phyloP scores from a whole-genome alignment of 2,329 filamentous ascomycete species.

The Xylogone sp. region DNA sequence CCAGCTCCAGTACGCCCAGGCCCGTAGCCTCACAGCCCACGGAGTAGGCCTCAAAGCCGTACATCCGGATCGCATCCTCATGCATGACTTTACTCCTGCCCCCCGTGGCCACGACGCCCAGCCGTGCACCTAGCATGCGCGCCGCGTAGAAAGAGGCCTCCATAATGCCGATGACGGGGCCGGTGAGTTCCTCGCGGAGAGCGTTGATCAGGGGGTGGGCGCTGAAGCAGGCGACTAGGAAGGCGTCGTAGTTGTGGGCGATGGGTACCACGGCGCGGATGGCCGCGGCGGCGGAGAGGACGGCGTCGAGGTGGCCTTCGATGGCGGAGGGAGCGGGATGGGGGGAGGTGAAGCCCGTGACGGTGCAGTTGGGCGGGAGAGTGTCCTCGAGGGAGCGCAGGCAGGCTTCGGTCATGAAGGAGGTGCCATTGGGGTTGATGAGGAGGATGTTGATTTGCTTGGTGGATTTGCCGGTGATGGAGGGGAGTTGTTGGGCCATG shows the following conservation, averaged over 20 bases:
- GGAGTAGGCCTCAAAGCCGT: slow-evolving; percentile 51
- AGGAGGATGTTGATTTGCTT: slow-evolving; percentile 36
- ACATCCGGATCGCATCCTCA: slow-evolving; percentile 62
- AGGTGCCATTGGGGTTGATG: slow-evolving; percentile 44
- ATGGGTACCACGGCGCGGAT: slow-evolving; percentile 41
- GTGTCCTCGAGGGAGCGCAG: slow-evolving; percentile 37
- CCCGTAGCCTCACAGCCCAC: slow-evolving; percentile 52
- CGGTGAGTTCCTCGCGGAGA: slow-evolving; percentile 44
- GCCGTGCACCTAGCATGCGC: slow-evolving; percentile 50
- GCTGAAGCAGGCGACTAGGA: slow-evolving; percentile 84
- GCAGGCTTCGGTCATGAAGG: slow-evolving; percentile 43
- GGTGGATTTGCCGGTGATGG: slow-evolving; percentile 22
- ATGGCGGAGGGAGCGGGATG: slow-evolving; percentile 45
- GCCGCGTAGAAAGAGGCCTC: slow-evolving; percentile 61
- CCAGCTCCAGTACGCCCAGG: slow-evolving; percentile 74
- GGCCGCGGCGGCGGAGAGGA: slow-evolving; percentile 45
- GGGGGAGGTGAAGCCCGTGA: slow-evolving; percentile 48
- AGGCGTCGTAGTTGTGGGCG: slow-evolving; percentile 53
- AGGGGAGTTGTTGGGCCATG: slow-evolving; percentile 13
- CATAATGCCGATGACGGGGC: slow-evolving; percentile 75
- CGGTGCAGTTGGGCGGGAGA: slow-evolving; percentile 41
- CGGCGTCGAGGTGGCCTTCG: slow-evolving; percentile 44
- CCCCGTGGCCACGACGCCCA: slow-evolving; percentile 87
- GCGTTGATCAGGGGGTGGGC: slow-evolving; percentile 70
- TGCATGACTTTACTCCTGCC: slow-evolving; percentile 64